Percentiles rank a stretch among this genome's conserved stretches.
Evolutionary conservation across 345 rosid genomes (phyloP).

Genomic region (Xanthoceras sorbifolium): DNA sequence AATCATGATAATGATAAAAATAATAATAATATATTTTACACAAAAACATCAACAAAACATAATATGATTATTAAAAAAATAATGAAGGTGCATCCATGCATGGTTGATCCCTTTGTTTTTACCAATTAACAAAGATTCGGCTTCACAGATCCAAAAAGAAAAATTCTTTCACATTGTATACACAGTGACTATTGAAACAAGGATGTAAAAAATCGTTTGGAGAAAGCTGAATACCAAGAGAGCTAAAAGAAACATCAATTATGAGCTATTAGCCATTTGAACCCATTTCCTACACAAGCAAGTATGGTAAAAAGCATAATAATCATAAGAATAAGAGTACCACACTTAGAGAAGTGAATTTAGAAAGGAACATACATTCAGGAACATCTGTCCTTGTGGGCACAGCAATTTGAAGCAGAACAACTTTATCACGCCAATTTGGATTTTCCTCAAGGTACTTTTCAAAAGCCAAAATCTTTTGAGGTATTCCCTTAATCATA

Average conservation of each 20-base stretch:
- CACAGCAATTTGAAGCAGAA: slow-evolving; percentile 64
- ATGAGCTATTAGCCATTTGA: not conserved
- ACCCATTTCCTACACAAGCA: not conserved
- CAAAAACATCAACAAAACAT: not conserved
- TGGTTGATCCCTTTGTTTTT: slow-evolving; percentile 2
- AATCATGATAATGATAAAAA: too few species aligned
- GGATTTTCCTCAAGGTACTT: slow-evolving; percentile 65
- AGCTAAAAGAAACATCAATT: not conserved
- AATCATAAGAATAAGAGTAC: not conserved
- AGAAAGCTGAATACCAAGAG: slow-evolving; percentile 1
- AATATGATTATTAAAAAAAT: not conserved
- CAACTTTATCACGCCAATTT: slow-evolving; percentile 61
- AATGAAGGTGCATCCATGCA: not conserved
- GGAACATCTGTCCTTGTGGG: slow-evolving; percentile 66
- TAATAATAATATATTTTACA: not conserved
- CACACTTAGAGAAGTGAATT: not conserved
- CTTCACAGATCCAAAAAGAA: not conserved
- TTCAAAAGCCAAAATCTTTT: slow-evolving; percentile 67
- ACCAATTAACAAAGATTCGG: not conserved
- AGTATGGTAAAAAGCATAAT: not conserved
- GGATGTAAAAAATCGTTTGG: not conserved
- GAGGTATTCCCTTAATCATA: slow-evolving; percentile 70
- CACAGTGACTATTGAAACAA: not conserved
- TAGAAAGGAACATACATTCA: slow-evolving; percentile 39
- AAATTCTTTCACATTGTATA: not conserved